phyloP scores from a whole-genome alignment of 2,329 filamentous ascomycete genomes.

The Neoarthrinium moseri region DNA sequence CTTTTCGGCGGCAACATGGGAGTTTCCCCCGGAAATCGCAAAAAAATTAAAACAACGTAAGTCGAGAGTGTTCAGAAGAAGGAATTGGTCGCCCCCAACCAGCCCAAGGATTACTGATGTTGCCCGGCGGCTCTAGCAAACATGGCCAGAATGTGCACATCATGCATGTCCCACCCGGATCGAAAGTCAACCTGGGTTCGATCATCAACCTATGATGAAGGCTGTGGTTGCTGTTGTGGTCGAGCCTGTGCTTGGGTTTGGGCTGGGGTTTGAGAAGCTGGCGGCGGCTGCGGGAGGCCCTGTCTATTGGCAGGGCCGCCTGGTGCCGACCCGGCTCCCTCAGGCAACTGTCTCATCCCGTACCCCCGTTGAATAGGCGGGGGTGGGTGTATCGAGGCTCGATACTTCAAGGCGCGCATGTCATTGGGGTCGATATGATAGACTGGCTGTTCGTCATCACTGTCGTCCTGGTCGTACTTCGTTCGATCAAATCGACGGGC shows the following conservation, averaged over 20 bases:
- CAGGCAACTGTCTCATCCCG: conserved; percentile 37
- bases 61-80: no score
- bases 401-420: conserved; percentile 57
- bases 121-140: conserved; percentile 4
- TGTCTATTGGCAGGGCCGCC: conserved; percentile 17
- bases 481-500: conserved; percentile 63
- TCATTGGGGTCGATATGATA: conserved; percentile 75
- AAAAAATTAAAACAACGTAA: neutral
- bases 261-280: conserved; percentile 8
- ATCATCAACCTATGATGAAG: no score
- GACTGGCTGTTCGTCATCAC: conserved; percentile 69
- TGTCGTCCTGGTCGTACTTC: conserved; percentile 86
- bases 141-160: conserved; percentile 1
- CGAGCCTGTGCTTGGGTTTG: conserved; percentile 12
- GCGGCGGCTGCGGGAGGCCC: conserved; percentile 20
- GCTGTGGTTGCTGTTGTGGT: conserved; percentile 4
- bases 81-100: no score
- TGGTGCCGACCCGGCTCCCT: conserved; percentile 24
- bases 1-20: neutral
- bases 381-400: conserved; percentile 56
- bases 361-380: conserved; percentile 16
- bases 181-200: conserved; percentile 4
- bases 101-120: no score
- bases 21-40: neutral
- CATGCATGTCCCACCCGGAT: conserved; percentile 4